Evolutionary conservation across 306 rosid species (phyloP).

Genomic region (Gynostemma pentaphyllum): DNA sequence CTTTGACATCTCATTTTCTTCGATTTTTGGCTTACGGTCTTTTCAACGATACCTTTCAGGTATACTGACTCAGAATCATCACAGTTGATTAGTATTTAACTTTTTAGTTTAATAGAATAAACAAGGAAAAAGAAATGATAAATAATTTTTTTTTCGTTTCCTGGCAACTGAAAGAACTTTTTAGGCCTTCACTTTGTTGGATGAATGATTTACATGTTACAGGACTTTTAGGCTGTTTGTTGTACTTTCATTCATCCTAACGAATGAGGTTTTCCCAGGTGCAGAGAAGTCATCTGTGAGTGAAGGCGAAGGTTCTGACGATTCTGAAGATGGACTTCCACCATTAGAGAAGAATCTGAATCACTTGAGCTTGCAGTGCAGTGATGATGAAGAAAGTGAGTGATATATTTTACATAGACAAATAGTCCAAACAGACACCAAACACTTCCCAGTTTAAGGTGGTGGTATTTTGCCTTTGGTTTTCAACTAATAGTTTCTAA

Average conservation of each 20-base stretch:
- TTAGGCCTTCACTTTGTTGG: background rate
- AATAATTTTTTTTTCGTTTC: too few relatives aligned
- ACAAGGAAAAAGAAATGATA: too few relatives aligned
- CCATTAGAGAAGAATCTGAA: conserved; percentile 86
- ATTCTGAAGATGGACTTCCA: conserved; percentile 77
- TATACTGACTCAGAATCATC: background rate
- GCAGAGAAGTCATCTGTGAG: conserved; percentile 15
- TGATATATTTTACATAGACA: background rate
- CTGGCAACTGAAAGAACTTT: background rate
- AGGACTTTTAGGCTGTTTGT: too few relatives aligned
- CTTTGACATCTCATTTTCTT: too few relatives aligned
- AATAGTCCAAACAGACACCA: background rate
- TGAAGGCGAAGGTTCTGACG: conserved; percentile 35
- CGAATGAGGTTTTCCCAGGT: conserved; percentile 13
- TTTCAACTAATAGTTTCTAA: background rate
- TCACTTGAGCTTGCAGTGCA: conserved; percentile 36
- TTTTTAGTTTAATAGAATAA: too few relatives aligned
- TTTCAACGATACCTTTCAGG: too few relatives aligned
- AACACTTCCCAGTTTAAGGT: background rate
- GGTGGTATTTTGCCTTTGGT: background rate
- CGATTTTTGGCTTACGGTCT: background rate
- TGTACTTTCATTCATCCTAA: too few relatives aligned
- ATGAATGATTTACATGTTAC: too few relatives aligned
- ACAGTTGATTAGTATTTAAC: too few relatives aligned
- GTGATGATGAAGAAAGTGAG: conserved; percentile 13